Conservation (phyloP, 495 filamentous ascomycete species). For the Tuber brumale region DNA sequence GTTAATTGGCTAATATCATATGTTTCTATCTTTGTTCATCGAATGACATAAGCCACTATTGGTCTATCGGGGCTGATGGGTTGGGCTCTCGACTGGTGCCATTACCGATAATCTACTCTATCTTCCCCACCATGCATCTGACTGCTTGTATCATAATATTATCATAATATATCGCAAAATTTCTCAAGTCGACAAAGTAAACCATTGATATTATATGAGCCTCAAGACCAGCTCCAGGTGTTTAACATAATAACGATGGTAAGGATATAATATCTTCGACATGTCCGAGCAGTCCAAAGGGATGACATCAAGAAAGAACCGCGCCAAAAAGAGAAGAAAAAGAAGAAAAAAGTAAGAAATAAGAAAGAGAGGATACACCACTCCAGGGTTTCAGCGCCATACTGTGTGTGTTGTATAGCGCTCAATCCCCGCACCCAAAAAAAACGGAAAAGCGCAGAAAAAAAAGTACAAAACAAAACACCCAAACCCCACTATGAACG, state of each 20-base stretch:
- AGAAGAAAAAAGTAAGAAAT: conserved; percentile 1
- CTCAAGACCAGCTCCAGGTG: not conserved
- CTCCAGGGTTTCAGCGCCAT: not conserved
- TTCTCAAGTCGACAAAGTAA: not conserved
- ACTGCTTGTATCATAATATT: not conserved
- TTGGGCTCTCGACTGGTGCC: not conserved
- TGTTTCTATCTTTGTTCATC: not conserved
- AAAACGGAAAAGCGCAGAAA: not conserved
- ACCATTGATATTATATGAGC: not conserved
- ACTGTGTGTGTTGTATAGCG: not conserved
- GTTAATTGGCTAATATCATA: not conserved
- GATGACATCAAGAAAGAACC: not conserved
- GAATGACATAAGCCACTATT: not conserved
- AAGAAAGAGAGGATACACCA: not conserved
- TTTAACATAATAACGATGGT: not conserved
- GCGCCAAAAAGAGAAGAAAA: conserved; percentile 3
- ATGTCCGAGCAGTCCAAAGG: not conserved
- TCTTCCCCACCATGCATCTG: not conserved
- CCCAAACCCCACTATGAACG: not conserved
- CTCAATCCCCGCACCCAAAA: not conserved
- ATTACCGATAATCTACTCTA: not conserved
- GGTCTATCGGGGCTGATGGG: not conserved
- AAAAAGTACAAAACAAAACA: not conserved
- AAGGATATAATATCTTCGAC: not conserved
- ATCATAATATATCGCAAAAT: not conserved